Evolutionary conservation across 2,329 filamentous ascomycete species (phyloP).

Genomic region (Paramyrothecium roridum): DNA sequence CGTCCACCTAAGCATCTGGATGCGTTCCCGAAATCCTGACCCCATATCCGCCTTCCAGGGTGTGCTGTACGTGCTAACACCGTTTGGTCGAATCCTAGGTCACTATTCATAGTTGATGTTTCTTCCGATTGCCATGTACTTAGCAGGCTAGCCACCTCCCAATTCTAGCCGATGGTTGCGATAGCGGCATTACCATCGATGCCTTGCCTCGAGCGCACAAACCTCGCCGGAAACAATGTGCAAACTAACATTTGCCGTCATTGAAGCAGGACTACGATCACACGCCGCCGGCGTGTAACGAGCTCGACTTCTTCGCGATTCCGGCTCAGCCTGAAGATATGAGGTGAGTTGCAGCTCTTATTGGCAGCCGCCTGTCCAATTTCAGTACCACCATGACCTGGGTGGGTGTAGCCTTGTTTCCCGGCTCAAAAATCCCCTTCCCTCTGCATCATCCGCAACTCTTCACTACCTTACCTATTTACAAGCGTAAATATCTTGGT

Average conservation of each 20-base stretch:
- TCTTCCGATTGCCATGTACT: no score
- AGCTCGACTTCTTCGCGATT: slow-evolving; percentile 53
- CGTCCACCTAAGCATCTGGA: slow-evolving; percentile 7
- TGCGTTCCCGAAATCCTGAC: neutral
- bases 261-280: slow-evolving; percentile 50
- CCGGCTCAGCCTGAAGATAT: slow-evolving; percentile 47
- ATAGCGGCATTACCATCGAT: neutral
- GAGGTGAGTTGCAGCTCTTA: slow-evolving; percentile 42
- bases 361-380: slow-evolving; percentile 10
- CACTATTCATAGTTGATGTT: neutral
- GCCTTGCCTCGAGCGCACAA: neutral
- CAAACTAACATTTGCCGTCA: neutral
- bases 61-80: neutral
- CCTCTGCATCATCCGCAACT: neutral
- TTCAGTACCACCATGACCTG: neutral
- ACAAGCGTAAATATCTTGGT: neutral
- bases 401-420: neutral
- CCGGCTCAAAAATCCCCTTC: slow-evolving; percentile 1
- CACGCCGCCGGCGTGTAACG: slow-evolving; percentile 41
- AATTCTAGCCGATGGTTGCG: neutral
- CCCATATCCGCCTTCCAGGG: neutral
- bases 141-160: no score
- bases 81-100: neutral
- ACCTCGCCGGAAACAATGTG: neutral
- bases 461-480: neutral